Base-by-base conservation (phyloP, 2,329 filamentous ascomycete genomes). In the Scytalidium lignicola region DNA sequence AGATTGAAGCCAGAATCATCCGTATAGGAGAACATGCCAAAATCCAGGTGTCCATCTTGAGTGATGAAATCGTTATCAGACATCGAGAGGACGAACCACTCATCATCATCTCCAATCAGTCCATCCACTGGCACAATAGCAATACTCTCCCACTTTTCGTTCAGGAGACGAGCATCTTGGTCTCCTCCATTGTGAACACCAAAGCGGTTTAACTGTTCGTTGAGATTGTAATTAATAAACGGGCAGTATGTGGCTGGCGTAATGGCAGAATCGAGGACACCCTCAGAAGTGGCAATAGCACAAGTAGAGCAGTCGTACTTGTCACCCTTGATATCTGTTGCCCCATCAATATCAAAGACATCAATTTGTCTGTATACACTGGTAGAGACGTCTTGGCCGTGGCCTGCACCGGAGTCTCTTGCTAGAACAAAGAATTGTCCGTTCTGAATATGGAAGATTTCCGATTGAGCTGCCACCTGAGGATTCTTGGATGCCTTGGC, bases 21-120 rank as follows among this genome's bases (percentile, higher is more conserved):
- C 4, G 65, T 65, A 56, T 82, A 85, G 13, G 62, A 60, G 47
- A 77, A 73, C 47, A 69, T 65, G 3, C 80, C 82, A 48, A 67
- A 71, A 49, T 85, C 75, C 61, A 82, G 69, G 51, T 70, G 74
- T 1, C 78, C 75, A 63, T 88, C 72, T 63, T 88, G 83, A 0
- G 85, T 88, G 49, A 89, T 82, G 57, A 88, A 88, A 63, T 90
- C 85, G 60, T 90, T 87, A 58, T 89, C 86, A 49, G 78, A 85
- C 44, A 87, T 67, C 12, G 76, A 79, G 53, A 90, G 78, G 28
- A 90, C 62, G 60, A 82, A 88, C 64, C 80, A 88, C 66, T 87
- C 79, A 21, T 79, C 75, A 49, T 78, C 72, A 19, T 62, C 59
- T 2, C 66, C 64, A 47, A 64, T 63, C 42, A 69, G 55, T 1